Base-by-base conservation (phyloP, 352 stramenopile species). In the Plasmopara viticola region DNA sequence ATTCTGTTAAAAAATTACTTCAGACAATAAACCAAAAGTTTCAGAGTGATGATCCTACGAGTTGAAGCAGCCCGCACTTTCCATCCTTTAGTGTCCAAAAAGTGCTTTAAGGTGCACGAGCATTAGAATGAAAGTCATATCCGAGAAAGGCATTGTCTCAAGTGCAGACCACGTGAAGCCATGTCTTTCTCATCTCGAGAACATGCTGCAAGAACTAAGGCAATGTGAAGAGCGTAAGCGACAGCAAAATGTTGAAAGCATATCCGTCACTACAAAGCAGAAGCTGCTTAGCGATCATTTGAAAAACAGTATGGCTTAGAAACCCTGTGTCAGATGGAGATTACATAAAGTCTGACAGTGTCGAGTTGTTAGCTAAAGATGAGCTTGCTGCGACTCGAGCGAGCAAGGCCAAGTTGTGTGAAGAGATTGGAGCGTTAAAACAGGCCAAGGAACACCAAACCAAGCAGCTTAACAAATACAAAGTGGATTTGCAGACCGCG, bases 201-300 rank as follows among this genome's bases (percentile, higher is more conserved):
- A 42, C 31, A 67, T 87, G 15, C 54, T 90, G 44, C 66, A 74
- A 17, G 58, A 77, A 42, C 61, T 90, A 33, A 76, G 59, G 44
- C 69, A 60, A 30, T 69, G 70, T 41, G 74, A 86, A 29, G 62
- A 85, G 52, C 66, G 54, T 45, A 56, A 68, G 42, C 76, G 60
- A 18, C 50, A 69, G 20, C 63, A 84, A 42, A 70, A 60, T 42
- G 62, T 73, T 9, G 68, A 86, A 51, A 67, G 58, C 20, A 67
- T 60, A 28, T 83, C 71, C n/a, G 64, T 58, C 13, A 44, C 53
- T 18, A 70, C 68, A 38, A 69, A 78, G 38, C 68, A 83, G 18
- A 68, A 76, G n/a, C 47, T 85, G 45, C 56, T 90, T 14, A 74
- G 63, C 30, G 58, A 81, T n/a, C 74, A 87, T 48, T 45, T 90